Base-by-base conservation (phyloP, 2,329 filamentous ascomycete genomes). In the Aspergillus piperis region DNA sequence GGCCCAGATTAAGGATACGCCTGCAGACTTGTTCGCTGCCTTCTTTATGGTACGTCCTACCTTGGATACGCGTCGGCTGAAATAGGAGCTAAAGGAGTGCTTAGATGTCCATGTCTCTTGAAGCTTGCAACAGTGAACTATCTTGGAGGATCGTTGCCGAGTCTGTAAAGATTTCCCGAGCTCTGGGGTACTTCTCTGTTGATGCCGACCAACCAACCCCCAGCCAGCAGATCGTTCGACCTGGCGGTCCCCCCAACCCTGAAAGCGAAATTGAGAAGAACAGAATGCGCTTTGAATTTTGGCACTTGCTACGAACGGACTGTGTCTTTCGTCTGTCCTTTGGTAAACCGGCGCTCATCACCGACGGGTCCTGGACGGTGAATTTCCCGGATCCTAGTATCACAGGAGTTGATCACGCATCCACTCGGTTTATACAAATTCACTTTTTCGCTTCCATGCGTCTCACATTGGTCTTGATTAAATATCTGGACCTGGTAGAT, bases 241-340 rank as follows among this genome's bases (percentile, higher is more conserved):
- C 27, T 5, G 44, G 15, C 13, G 36, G 11, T 7, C n/a, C 32
- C 17, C 25, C 36, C 3, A 7, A 51, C 1, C 23, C 54, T 38
- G 23, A 58, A 38, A 52, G 19, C 2, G 57, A 60, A 32, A 38
- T 61, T 3, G 61, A 65, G 1, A 55, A 54, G 10, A 67, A 67
- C 52, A 61, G 62, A 13, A 62, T 64, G 38, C 62, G 65, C 11
- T 66, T 67, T 51, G 65, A 67, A 32, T 67, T 67, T 47, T 67
- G 65, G 65, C 64, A 67, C 21, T 48, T 67, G 3, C 42, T 67
- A 8, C 64, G 64, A 0, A 59, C 47, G 6, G 65, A 67, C 42
- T 66, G 61, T 53, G 48, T 66, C 6, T 67, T 67, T 15, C 62
- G 65, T 1, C 23, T 65, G 11, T 65, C 60, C 0, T 66, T 67